Conservation (phyloP, 371 early-diverging fungal species). For the Rhizopus stolonifer region DNA sequence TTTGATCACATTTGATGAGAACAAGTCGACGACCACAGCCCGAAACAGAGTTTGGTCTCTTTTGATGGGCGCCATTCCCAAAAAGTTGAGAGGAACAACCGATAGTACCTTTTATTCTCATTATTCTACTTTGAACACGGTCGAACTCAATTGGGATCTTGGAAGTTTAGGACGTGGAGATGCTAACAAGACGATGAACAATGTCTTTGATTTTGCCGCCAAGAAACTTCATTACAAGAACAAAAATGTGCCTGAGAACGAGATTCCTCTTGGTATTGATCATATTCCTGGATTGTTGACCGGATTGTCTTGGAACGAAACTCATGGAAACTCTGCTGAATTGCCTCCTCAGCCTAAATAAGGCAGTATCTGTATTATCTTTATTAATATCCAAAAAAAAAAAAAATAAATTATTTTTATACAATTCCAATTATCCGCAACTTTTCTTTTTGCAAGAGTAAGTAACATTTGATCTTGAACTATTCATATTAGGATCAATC, state of each 20-base stretch:
- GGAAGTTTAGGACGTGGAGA: constrained; percentile 59
- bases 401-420: not conserved
- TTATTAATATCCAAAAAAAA: too few species aligned
- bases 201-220: constrained; percentile 38
- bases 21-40: not conserved
- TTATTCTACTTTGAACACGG: constrained; percentile 45
- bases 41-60: constrained; percentile 37
- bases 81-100: constrained; percentile 34
- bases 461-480: too few species aligned
- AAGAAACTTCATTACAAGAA: constrained; percentile 32
- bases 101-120: constrained; percentile 59
- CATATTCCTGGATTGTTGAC: constrained; percentile 36
- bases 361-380: not conserved
- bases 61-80: constrained; percentile 29
- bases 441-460: too few species aligned
- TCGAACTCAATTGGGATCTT: constrained; percentile 63
- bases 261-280: constrained; percentile 16
- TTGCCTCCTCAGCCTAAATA: not conserved
- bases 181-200: constrained; percentile 31
- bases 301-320: constrained; percentile 28
- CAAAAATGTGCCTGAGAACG: constrained; percentile 23
- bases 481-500: too few species aligned
- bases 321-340: constrained; percentile 6
- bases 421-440: too few species aligned
- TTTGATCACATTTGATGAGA: constrained; percentile 35